These are phyloP conservation scores for Phytophthora pluvialis DNA, from an alignment of 352 stramenopile genomes.

Conservation along the genomic window DNA sequence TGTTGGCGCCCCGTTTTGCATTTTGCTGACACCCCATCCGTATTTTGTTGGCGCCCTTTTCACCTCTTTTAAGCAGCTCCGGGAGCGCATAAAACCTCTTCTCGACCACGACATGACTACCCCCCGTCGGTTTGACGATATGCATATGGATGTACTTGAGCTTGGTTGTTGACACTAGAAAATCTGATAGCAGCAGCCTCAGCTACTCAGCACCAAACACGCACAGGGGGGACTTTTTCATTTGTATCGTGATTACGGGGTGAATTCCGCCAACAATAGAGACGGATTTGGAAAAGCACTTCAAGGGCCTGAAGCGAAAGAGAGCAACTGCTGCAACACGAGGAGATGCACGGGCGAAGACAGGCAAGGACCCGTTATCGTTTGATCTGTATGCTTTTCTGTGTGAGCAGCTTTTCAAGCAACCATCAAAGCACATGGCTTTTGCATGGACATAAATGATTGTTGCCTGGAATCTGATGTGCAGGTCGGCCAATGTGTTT, in stretches of 20 bases:
- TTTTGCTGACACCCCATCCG: neutral
- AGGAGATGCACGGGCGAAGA: constrained; percentile 6
- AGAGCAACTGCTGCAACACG: constrained; percentile 7
- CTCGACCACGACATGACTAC: neutral
- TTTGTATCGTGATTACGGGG: constrained; percentile 15
- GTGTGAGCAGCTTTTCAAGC: neutral
- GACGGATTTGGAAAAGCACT: constrained; percentile 10
- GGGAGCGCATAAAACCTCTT: constrained; percentile 7
- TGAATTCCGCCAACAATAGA: constrained; percentile 8
- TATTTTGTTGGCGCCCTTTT: constrained; percentile 14
- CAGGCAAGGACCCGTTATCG: constrained; percentile 18
- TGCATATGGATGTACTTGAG: constrained; percentile 12
- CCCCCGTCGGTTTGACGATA: constrained; percentile 15
- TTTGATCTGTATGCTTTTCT: constrained; percentile 23
- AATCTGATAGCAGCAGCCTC: constrained; percentile 10
- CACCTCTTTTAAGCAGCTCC: constrained; percentile 9
- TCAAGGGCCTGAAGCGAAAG: constrained; percentile 18
- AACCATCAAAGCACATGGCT: constrained; percentile 11
- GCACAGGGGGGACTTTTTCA: constrained; percentile 19
- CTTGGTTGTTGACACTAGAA: constrained; percentile 33
- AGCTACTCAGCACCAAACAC: constrained; percentile 25
- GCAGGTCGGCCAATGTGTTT: constrained; percentile 19
- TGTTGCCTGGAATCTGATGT: constrained; percentile 31
- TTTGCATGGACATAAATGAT: constrained; percentile 32
- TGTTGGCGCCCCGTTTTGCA: neutral